Base-by-base conservation (phyloP, 371 early-diverging fungal genomes). In the Mortierella polycephala region DNA sequence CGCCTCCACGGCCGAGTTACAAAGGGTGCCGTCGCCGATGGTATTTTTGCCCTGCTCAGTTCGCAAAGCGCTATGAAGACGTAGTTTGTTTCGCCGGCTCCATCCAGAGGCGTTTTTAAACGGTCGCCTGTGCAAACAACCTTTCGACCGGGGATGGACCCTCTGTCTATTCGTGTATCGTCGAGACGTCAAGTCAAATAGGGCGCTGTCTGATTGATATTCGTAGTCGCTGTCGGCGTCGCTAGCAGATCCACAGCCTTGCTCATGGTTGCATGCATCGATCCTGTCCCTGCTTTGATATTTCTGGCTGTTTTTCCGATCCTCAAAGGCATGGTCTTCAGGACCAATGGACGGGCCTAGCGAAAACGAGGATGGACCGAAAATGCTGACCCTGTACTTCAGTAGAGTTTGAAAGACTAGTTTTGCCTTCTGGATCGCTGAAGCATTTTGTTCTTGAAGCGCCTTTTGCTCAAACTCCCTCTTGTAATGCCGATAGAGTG, bases 1-100 rank as follows among this genome's bases (percentile, higher is more conserved):
- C 41, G 64, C 42, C 13, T 69, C 75, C 23, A 69, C 55, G 0
- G 64, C 75, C 12, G 75, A 74, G 49, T 74, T 69, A 40, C 74
- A 74, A 1, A 64, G 60, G 9, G 56, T 50, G 23, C 49, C 57
- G n/a, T 60, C 42, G 14, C 64, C 58, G 10, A 5, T 51, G 51
- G 42, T 52, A n/a, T 55, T 23, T 64, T 56, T 7, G 46, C 44
- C 49, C 18, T 18, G 3, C 12, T 16, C 37, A 23, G 18, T 46
- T 14, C 14, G 2, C 49, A 42, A 44, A 16, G 5, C 4, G 18
- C 14, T 7, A 14, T 39, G 42, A 18, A 39, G 21, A 7, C 45
- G 1, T 52, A 42, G 21, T 44, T 10, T 54, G 54, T 21, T 44
- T 20, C 11, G 49, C 20, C 51, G 51, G 20, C 4, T 57, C 7